These are phyloP conservation scores for Boletus vermiculosoides DNA, from an alignment of 768 basidiomycete species.

Conservation along the genomic window DNA sequence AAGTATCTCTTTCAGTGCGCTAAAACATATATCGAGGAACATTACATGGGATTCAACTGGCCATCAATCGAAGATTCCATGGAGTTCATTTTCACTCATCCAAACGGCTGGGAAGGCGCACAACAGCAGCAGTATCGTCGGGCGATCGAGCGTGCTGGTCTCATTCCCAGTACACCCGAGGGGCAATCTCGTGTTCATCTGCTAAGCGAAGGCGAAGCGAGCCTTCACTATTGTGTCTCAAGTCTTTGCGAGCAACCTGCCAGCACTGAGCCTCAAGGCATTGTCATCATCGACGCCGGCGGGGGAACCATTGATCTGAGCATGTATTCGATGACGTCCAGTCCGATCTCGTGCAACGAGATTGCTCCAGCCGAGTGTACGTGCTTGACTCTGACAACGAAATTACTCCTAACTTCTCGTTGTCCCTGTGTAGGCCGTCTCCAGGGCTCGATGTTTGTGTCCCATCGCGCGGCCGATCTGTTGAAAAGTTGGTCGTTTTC, in stretches of 20 bases:
- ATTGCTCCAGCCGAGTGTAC: constrained; percentile 32
- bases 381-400: neutral
- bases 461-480: constrained; percentile 35
- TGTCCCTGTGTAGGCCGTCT: constrained; percentile 36
- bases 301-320: constrained; percentile 40
- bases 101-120: constrained; percentile 30
- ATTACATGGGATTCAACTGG: constrained; percentile 19
- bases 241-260: constrained; percentile 26
- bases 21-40: constrained; percentile 3
- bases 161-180: constrained; percentile 11
- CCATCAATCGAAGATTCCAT: constrained; percentile 7
- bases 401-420: neutral
- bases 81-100: constrained; percentile 26
- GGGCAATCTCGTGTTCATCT: constrained; percentile 20
- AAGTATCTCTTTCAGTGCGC: constrained; percentile 8
- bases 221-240: constrained; percentile 38
- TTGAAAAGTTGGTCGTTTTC: constrained; percentile 30
- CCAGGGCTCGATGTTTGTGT: constrained; percentile 49
- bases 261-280: constrained; percentile 25
- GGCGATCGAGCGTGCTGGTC: constrained; percentile 24
- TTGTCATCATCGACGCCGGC: constrained; percentile 46
- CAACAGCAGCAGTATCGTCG: constrained; percentile 23
- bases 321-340: constrained; percentile 27
- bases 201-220: constrained; percentile 26
- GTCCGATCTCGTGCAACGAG: constrained; percentile 30